A percentile compares a stretch with the other conserved stretches of the same genome.
These are phyloP conservation scores for Gastrodia elata DNA, from an alignment of 106 monocot species.

Conservation along the genomic window DNA sequence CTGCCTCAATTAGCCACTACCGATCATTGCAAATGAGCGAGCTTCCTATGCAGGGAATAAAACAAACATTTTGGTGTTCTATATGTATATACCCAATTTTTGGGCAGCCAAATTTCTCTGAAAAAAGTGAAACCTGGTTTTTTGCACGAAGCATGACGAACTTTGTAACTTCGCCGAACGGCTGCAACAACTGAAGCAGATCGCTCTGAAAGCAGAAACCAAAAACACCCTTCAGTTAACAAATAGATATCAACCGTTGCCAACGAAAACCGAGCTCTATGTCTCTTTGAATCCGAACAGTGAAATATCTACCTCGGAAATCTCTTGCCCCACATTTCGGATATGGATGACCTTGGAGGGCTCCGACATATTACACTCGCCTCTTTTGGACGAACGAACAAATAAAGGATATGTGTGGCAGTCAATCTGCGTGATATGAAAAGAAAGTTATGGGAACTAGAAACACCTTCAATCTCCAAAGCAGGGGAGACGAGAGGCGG, in stretches of 20 bases:
- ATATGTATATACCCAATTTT: not conserved
- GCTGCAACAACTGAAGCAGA: slow-evolving; percentile 58
- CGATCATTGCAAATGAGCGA: no score
- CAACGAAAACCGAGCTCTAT: not conserved
- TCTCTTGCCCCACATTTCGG: slow-evolving; percentile 82
- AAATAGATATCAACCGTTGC: not conserved
- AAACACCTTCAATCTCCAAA: not conserved
- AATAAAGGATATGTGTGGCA: not conserved
- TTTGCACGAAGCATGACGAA: slow-evolving; percentile 57
- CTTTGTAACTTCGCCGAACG: slow-evolving; percentile 48
- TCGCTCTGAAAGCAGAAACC: slow-evolving; percentile 29
- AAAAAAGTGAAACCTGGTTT: slow-evolving; percentile 37
- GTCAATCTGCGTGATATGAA: not conserved
- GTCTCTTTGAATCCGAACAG: not conserved
- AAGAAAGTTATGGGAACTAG: not conserved
- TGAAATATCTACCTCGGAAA: slow-evolving; percentile 44
- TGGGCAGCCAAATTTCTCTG: not conserved
- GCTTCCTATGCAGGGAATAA: no score
- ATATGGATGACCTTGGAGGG: slow-evolving; percentile 83
- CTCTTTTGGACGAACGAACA: not conserved
- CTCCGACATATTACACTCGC: slow-evolving; percentile 43
- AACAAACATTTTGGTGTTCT: no score
- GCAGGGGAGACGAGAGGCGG: not conserved
- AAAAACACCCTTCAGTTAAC: not conserved
- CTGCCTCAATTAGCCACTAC: no score